phyloP scores from a whole-genome alignment of 1,284 basidiomycete species.

The Butyriboletus appendiculatus region DNA sequence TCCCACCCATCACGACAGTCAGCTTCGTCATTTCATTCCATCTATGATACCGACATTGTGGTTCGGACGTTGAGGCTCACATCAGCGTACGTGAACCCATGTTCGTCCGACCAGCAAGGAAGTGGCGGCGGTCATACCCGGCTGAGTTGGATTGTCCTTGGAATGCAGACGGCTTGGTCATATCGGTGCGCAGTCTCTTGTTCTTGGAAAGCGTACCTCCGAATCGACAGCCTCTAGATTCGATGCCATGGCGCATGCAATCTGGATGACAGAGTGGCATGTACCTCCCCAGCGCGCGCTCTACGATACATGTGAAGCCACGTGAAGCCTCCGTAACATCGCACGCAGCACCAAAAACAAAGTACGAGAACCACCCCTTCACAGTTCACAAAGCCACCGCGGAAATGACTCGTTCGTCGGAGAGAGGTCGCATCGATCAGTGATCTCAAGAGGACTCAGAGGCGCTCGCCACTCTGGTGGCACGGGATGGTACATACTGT shows the following conservation, averaged over 20 bases:
- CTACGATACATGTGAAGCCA: slow-evolving; percentile 1
- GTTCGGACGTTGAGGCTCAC: slow-evolving; percentile 10
- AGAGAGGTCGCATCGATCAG: slow-evolving; percentile 20
- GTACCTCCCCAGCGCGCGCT: background rate
- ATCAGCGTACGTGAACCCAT: background rate
- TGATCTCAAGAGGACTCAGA: slow-evolving; percentile 17
- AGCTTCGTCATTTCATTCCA: slow-evolving; percentile 18
- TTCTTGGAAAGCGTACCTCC: background rate
- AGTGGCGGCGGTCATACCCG: slow-evolving; percentile 10
- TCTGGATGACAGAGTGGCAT: slow-evolving; percentile 6
- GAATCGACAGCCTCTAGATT: slow-evolving; percentile 1
- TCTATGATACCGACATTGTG: slow-evolving; percentile 9
- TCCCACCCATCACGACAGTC: slow-evolving; percentile 15
- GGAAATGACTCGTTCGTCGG: slow-evolving; percentile 25
- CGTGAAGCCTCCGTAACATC: background rate
- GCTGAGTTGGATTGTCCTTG: slow-evolving; percentile 3
- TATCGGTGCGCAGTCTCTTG: slow-evolving; percentile 1
- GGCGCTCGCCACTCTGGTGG: slow-evolving; percentile 16
- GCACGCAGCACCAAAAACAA: background rate
- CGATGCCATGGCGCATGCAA: slow-evolving; percentile 4
- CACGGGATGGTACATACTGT: slow-evolving; percentile 10
- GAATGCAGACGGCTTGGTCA: slow-evolving; percentile 3
- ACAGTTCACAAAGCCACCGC: slow-evolving; percentile 13
- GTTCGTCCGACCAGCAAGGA: slow-evolving; percentile 25
- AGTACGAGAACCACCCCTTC: slow-evolving; percentile 12